Conservation (phyloP, 495 filamentous ascomycete species). For the Aspergillus heteromorphus region DNA sequence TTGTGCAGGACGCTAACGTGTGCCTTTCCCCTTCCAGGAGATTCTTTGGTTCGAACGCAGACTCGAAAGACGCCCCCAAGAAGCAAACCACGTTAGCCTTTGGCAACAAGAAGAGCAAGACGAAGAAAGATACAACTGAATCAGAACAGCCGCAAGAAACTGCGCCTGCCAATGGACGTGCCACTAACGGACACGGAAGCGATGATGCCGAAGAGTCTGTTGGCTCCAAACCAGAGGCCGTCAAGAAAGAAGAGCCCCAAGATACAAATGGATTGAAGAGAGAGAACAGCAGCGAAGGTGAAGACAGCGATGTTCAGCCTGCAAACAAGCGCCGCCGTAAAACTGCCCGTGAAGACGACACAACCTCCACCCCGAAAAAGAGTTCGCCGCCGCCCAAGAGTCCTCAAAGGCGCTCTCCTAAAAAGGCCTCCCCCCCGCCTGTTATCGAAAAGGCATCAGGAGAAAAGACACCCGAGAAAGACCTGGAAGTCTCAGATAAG, state of each 20-base stretch:
- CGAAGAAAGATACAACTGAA: slow-evolving; percentile 17
- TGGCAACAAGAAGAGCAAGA: slow-evolving; percentile 33
- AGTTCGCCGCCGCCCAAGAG: slow-evolving; percentile 23
- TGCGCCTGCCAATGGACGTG: slow-evolving; percentile 1
- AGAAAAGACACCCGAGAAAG: slow-evolving; percentile 30
- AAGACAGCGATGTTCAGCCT: slow-evolving; percentile 49
- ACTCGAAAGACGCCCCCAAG: slow-evolving; percentile 40
- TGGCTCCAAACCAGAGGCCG: slow-evolving; percentile 16
- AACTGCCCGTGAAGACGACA: slow-evolving; percentile 6
- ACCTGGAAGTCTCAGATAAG: slow-evolving; percentile 37
- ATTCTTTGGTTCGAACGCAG: slow-evolving; percentile 40
- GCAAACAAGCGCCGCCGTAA: slow-evolving; percentile 40
- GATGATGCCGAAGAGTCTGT: slow-evolving; percentile 35
- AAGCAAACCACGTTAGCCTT: slow-evolving; percentile 75
- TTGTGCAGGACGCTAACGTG: background rate
- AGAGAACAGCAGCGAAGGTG: slow-evolving; percentile 40
- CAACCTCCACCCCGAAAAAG: slow-evolving; percentile 17
- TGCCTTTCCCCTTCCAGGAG: slow-evolving; percentile 20
- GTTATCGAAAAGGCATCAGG: slow-evolving; percentile 29
- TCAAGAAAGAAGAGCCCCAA: slow-evolving; percentile 19
- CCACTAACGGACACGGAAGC: slow-evolving; percentile 34
- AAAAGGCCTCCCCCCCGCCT: slow-evolving; percentile 20
- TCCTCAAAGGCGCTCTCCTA: slow-evolving; percentile 14
- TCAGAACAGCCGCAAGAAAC: slow-evolving; percentile 10
- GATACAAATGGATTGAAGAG: slow-evolving; percentile 31